Evolutionary conservation across 1,284 basidiomycete species (phyloP).

Genomic region (Apiotrichum laibachii): DNA sequence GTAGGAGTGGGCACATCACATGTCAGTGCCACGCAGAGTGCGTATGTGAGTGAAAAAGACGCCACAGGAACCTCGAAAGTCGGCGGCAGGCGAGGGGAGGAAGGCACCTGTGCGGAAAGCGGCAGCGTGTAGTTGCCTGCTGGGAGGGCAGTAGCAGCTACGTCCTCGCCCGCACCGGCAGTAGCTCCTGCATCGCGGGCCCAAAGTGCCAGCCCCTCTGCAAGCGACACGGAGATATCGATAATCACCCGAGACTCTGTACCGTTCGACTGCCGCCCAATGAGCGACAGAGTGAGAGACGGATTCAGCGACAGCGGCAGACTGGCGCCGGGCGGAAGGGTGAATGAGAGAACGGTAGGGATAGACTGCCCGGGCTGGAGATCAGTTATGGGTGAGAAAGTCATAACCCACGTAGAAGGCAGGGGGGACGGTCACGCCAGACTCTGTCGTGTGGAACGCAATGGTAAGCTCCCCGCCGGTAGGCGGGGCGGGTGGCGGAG

Average conservation of each 20-base stretch:
- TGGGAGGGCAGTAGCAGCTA: not conserved
- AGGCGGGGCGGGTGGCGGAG: not conserved
- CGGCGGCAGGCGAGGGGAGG: constrained; percentile 38
- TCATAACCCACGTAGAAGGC: not conserved
- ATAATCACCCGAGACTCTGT: constrained; percentile 28
- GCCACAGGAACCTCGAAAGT: constrained; percentile 24
- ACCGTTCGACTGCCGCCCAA: constrained; percentile 36
- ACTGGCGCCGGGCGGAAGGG: constrained; percentile 33
- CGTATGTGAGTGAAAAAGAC: constrained; percentile 40
- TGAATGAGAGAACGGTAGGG: constrained; percentile 38
- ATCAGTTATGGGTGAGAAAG: not conserved
- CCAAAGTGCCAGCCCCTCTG: constrained; percentile 42
- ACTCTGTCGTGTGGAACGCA: constrained; percentile 2
- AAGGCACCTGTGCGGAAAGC: constrained; percentile 42
- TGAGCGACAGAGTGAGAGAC: constrained; percentile 37
- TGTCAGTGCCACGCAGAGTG: constrained; percentile 34
- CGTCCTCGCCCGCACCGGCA: not conserved
- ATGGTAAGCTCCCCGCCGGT: not conserved
- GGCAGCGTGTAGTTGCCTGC: constrained; percentile 37
- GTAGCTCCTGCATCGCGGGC: constrained; percentile 33
- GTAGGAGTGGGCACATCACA: constrained; percentile 31
- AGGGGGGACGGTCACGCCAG: not conserved
- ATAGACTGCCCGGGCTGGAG: constrained; percentile 40
- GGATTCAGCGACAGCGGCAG: constrained; percentile 38
- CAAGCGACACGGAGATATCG: constrained; percentile 40